Conservation (phyloP, 768 basidiomycete species). For the Russula abietina region DNA sequence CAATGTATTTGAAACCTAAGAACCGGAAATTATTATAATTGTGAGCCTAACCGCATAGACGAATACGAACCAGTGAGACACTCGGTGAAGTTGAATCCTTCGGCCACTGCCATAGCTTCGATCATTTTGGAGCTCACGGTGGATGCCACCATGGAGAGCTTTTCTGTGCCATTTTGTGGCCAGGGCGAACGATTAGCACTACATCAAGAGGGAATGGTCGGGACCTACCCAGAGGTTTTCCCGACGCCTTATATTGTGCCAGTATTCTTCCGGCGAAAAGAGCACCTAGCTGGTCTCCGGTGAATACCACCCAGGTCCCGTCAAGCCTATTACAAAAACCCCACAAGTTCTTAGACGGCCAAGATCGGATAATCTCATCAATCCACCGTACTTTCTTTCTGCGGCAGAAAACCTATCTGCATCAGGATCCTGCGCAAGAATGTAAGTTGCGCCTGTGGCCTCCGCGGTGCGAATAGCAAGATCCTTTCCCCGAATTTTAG, state of each 20-base stretch:
- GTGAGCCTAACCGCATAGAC: not conserved
- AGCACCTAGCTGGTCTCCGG: conserved; percentile 77
- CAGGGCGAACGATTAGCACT: not conserved
- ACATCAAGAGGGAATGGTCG: not conserved
- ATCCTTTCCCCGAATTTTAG: conserved; percentile 42
- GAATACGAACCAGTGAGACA: conserved; percentile 66
- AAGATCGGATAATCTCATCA: not conserved
- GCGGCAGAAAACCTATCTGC: conserved; percentile 78
- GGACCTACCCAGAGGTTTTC: conserved; percentile 39
- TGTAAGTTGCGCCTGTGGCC: conserved; percentile 46
- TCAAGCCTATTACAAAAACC: conserved; percentile 32
- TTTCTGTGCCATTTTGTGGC: conserved; percentile 44
- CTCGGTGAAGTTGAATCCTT: conserved; percentile 81
- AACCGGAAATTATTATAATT: not conserved
- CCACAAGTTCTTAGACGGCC: not conserved
- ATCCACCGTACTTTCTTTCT: conserved; percentile 47
- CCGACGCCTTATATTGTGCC: conserved; percentile 40
- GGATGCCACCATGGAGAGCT: conserved; percentile 80
- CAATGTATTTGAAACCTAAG: conserved; percentile 84
- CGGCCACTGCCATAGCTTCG: conserved; percentile 61
- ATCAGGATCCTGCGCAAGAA: conserved; percentile 88
- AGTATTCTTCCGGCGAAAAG: conserved; percentile 47
- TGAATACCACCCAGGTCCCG: conserved; percentile 65
- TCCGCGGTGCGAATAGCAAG: conserved; percentile 63
- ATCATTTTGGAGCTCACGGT: conserved; percentile 92